phyloP scores from a whole-genome alignment of 2,329 filamentous ascomycete genomes.

The Eurotiales sp. region DNA sequence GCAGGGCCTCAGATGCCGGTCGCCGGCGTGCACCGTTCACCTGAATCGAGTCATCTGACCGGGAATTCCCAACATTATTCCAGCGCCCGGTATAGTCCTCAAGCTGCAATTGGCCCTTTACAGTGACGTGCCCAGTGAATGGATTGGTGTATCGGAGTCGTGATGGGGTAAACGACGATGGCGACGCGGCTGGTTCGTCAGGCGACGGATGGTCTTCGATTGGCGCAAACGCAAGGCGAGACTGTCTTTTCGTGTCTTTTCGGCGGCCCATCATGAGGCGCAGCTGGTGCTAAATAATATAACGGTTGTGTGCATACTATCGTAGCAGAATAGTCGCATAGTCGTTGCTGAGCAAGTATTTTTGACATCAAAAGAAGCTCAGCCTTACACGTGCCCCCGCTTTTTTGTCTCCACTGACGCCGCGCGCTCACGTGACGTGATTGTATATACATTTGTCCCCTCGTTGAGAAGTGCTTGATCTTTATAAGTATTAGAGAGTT shows the following conservation, averaged over 20 bases:
- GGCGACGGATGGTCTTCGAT: conserved; percentile 23
- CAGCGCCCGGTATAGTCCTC: conserved; percentile 7
- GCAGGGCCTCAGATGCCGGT: background rate
- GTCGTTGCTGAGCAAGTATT: no score
- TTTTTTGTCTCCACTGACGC: no score
- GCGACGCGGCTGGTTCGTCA: conserved; percentile 18
- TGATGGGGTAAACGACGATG: conserved; percentile 26
- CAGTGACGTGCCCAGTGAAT: conserved; percentile 14
- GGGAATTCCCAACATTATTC: conserved; percentile 2
- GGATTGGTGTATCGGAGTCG: conserved; percentile 32
- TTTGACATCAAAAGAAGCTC: no score
- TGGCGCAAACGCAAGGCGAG: conserved; percentile 41
- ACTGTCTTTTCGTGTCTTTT: conserved; percentile 26
- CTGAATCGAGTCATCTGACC: conserved; percentile 8
- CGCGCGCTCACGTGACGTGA: no score
- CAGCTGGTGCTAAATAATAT: no score
- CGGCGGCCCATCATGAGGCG: no score
- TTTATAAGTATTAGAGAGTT: no score
- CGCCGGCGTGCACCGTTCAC: background rate
- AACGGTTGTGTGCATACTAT: no score
- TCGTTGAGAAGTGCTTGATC: no score
- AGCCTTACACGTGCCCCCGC: no score
- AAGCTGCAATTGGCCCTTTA: conserved; percentile 13
- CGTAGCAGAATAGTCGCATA: no score
- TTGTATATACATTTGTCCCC: no score